These are phyloP conservation scores for Lathyrus oleraceus DNA, from an alignment of 306 rosid species.

Conservation along the genomic window DNA sequence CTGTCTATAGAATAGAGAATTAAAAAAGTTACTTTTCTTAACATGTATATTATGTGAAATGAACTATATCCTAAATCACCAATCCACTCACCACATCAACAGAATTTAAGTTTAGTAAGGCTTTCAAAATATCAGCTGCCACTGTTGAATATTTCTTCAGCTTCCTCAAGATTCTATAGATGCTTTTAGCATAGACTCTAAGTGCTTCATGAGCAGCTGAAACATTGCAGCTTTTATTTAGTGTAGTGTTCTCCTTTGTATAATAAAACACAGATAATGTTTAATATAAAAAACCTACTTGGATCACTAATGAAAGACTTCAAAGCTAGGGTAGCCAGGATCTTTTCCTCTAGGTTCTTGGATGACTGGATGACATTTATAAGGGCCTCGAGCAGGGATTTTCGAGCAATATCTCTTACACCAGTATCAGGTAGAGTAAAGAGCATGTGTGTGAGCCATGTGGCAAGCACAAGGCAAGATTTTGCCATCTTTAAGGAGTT, in stretches of 20 bases:
- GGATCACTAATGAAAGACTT: slow-evolving; percentile 66
- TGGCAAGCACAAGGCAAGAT: slow-evolving; percentile 76
- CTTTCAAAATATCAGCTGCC: slow-evolving; percentile 64
- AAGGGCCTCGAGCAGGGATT: slow-evolving; percentile 70
- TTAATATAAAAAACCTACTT: slow-evolving; percentile 44
- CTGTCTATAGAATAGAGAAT: slow-evolving; percentile 51
- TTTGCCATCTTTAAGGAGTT: slow-evolving; percentile 66
- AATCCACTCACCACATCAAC: slow-evolving; percentile 69
- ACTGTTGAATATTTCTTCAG: slow-evolving; percentile 63
- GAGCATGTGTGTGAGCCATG: slow-evolving; percentile 92
- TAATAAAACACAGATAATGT: not conserved
- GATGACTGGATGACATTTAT: slow-evolving; percentile 74
- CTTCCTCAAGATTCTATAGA: slow-evolving; percentile 72
- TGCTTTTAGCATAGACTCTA: slow-evolving; percentile 69
- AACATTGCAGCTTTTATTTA: slow-evolving; percentile 25
- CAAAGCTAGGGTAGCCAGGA: slow-evolving; percentile 74
- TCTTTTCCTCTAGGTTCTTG: slow-evolving; percentile 74
- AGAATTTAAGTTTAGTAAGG: slow-evolving; percentile 74
- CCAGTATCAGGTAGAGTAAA: slow-evolving; percentile 86
- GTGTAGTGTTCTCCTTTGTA: slow-evolving; percentile 23
- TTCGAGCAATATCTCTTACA: slow-evolving; percentile 60
- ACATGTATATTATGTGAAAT: not conserved
- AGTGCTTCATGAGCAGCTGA: slow-evolving; percentile 75
- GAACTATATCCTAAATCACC: slow-evolving; percentile 14
- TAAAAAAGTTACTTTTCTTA: slow-evolving; percentile 29